Conservation (phyloP, 139 green algal genomes). For the Ettlia oleoabundans region DNA sequence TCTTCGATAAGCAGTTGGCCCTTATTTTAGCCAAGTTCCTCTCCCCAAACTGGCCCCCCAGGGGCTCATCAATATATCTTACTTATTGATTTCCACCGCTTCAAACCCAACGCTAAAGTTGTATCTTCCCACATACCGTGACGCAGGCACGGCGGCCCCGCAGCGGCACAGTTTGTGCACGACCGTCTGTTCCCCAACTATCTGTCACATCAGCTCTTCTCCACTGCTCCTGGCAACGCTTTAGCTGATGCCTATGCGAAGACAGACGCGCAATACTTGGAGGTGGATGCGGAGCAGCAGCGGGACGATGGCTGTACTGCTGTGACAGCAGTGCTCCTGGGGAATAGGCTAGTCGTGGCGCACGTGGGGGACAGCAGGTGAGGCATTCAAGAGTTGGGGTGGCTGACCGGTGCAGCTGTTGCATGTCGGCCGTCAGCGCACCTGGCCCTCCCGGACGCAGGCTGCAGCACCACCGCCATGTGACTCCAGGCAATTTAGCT, state of each 20-base stretch:
- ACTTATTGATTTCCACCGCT: too few relatives aligned
- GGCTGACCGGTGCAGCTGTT: too few relatives aligned
- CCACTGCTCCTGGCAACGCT: conserved; percentile 59
- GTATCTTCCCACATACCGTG: not conserved
- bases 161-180: conserved; percentile 86
- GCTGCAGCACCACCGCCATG: too few relatives aligned
- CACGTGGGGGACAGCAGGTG: conserved; percentile 88
- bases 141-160: conserved; percentile 88
- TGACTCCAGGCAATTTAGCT: too few relatives aligned
- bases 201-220: conserved; percentile 75
- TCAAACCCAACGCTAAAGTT: not conserved
- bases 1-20: not conserved
- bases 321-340: conserved; percentile 59
- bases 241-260: conserved; percentile 20
- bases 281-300: conserved; percentile 8
- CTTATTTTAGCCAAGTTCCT: not conserved
- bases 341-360: conserved; percentile 79
- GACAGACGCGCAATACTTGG: conserved; percentile 23
- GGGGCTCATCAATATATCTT: too few relatives aligned
- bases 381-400: too few relatives aligned
- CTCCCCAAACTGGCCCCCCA: too few relatives aligned
- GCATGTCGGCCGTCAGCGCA: too few relatives aligned
- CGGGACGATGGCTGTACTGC: conserved; percentile 59
- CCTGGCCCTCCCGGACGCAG: too few relatives aligned
- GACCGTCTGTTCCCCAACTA: conserved; percentile 89